Conservation (phyloP, 78 protist species). For the slime mould (Dictyostelium discoideum) region DNA sequence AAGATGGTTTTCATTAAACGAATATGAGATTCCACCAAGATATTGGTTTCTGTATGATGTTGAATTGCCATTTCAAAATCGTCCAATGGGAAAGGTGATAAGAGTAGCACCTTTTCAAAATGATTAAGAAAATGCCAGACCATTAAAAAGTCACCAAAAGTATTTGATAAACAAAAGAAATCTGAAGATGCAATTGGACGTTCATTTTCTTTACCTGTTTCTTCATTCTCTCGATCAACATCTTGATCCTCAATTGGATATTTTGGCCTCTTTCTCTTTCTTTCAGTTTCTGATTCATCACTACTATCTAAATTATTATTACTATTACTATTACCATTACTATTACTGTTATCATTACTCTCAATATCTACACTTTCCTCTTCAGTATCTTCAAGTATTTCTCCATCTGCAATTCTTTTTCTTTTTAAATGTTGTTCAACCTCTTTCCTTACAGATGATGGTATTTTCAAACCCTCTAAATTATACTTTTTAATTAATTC, state of each 20-base stretch:
- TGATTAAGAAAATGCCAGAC: constrained; percentile 64
- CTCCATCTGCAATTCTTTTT: constrained; percentile 11
- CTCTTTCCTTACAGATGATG: constrained; percentile 3
- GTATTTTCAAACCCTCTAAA: neutral
- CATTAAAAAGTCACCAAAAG: constrained; percentile 56
- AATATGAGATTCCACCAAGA: constrained; percentile 23
- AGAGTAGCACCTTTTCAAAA: constrained; percentile 50
- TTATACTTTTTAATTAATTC: neutral
- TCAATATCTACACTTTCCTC: neutral
- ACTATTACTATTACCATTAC: neutral
- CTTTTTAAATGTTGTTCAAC: constrained; percentile 4
- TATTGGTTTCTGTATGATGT: constrained; percentile 1
- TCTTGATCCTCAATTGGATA: constrained; percentile 52
- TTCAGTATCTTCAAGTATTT: neutral
- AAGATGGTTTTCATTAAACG: constrained; percentile 26
- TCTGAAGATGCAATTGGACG: constrained; percentile 37
- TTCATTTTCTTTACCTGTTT: neutral
- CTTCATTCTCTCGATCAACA: neutral
- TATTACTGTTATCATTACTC: neutral
- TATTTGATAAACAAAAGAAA: constrained; percentile 6
- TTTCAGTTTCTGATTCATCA: neutral
- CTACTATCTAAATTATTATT: neutral
- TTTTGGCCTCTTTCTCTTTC: constrained; percentile 7
- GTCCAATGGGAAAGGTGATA: constrained; percentile 41
- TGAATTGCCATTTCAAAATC: constrained; percentile 44